These are phyloP conservation scores for Phaeolepiota aurea DNA, from an alignment of 768 basidiomycete species.

Conservation along the genomic window DNA sequence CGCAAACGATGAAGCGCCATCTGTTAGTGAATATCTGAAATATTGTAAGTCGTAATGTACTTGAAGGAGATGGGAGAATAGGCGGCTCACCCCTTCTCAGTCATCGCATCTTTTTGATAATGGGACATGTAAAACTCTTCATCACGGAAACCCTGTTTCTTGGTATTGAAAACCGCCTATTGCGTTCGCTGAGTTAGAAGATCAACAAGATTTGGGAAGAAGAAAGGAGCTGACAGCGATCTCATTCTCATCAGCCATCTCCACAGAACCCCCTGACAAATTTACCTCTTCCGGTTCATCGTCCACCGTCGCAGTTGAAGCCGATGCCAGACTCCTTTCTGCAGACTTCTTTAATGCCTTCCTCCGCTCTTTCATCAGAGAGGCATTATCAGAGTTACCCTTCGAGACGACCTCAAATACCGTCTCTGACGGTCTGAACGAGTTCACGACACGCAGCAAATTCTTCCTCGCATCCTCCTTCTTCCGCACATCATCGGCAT, in stretches of 20 bases:
- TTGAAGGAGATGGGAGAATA: too few species aligned
- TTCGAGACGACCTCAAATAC: slow-evolving; percentile 84
- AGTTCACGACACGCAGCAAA: slow-evolving; percentile 66
- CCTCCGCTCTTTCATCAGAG: slow-evolving; percentile 84
- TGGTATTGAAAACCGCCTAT: slow-evolving; percentile 62
- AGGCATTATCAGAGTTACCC: slow-evolving; percentile 50
- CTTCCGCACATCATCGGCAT: slow-evolving; percentile 23
- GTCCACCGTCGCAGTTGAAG: slow-evolving; percentile 21
- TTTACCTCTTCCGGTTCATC: slow-evolving; percentile 26
- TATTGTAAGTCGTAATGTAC: too few species aligned
- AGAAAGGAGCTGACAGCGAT: slow-evolving; percentile 47
- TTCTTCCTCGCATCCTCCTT: slow-evolving; percentile 52
- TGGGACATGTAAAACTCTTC: slow-evolving; percentile 89
- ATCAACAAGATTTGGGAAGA: not conserved
- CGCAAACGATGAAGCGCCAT: slow-evolving; percentile 81
- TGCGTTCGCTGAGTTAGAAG: not conserved
- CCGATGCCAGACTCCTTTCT: slow-evolving; percentile 31
- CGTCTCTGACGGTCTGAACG: slow-evolving; percentile 83
- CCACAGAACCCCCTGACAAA: slow-evolving; percentile 27
- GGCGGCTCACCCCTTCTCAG: slow-evolving; percentile 89
- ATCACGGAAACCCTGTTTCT: slow-evolving; percentile 58
- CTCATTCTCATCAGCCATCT: slow-evolving; percentile 76
- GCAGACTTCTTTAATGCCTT: slow-evolving; percentile 66
- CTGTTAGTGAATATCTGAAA: slow-evolving; percentile 81
- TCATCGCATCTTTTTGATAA: slow-evolving; percentile 76